phyloP scores from a whole-genome alignment of 768 basidiomycete genomes.

The Pseudohyphozyma bogoriensis region DNA sequence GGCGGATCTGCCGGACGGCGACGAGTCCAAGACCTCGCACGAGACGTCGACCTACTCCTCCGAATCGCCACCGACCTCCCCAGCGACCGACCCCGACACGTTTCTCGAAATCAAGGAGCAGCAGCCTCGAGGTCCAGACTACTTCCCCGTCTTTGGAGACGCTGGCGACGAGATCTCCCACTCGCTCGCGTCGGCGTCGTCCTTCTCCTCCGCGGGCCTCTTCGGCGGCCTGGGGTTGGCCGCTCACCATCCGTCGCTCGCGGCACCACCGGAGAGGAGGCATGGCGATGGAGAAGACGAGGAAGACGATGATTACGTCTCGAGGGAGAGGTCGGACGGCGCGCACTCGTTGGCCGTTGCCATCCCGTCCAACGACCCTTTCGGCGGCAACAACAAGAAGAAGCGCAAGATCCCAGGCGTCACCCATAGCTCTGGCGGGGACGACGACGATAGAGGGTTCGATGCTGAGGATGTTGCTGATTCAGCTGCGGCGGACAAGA shows the following conservation, averaged over 20 bases:
- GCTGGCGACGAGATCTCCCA: constrained; percentile 16
- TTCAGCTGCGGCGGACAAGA: background rate
- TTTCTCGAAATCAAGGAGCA: background rate
- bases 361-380: background rate
- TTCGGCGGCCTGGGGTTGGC: constrained; percentile 23
- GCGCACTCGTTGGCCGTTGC: background rate
- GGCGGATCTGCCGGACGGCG: background rate
- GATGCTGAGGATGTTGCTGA: background rate
- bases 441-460: background rate
- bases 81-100: background rate
- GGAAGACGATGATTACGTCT: constrained; percentile 22
- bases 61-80: constrained; percentile 13
- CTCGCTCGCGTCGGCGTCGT: constrained; percentile 14
- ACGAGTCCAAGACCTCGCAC: background rate
- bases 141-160: constrained; percentile 17
- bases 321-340: constrained; percentile 6
- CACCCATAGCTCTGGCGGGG: background rate
- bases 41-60: background rate
- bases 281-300: constrained; percentile 6
- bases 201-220: constrained; percentile 23
- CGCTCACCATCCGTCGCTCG: constrained; percentile 10
- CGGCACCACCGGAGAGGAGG: background rate
- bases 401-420: constrained; percentile 30
- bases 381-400: constrained; percentile 28
- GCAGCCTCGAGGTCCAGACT: constrained; percentile 1